phyloP scores from a whole-genome alignment of 2,329 filamentous ascomycete genomes.

The Sphaerostilbella broomeana region DNA sequence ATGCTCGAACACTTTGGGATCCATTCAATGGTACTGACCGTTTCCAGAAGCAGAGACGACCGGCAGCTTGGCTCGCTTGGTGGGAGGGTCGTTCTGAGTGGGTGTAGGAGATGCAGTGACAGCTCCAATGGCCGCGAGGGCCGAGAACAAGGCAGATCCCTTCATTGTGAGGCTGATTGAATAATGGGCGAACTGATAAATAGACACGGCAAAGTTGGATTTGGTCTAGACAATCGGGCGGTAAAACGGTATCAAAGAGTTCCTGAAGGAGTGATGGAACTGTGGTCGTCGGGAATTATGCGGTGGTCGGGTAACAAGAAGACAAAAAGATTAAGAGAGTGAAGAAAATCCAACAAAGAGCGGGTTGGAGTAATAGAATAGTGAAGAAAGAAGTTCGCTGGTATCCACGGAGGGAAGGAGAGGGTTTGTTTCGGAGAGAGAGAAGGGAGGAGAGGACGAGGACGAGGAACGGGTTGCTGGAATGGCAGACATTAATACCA shows the following conservation, averaged over 20 bases:
- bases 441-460: neutral
- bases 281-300: constrained; percentile 7
- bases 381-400: constrained; percentile 19
- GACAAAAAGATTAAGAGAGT: constrained; percentile 13
- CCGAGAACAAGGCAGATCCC: constrained; percentile 39
- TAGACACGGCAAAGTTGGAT: neutral
- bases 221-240: neutral
- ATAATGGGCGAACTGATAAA: constrained; percentile 14
- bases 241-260: constrained; percentile 7
- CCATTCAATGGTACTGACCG: constrained; percentile 33
- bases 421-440: constrained; percentile 2
- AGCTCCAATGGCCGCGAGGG: constrained; percentile 39
- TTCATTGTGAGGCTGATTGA: constrained; percentile 38
- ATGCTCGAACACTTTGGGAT: too few species aligned
- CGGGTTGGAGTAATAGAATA: constrained; percentile 25
- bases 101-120: constrained; percentile 45
- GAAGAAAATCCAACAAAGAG: constrained; percentile 31
- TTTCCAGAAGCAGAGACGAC: constrained; percentile 50
- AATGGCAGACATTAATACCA: constrained; percentile 11
- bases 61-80: constrained; percentile 44
- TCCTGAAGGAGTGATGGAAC: constrained; percentile 6
- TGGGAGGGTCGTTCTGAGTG: constrained; percentile 40
- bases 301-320: constrained; percentile 7
- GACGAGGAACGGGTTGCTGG: constrained; percentile 8
- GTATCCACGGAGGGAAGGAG: constrained; percentile 13